These are phyloP conservation scores for Camellia lanceoleosa DNA, from an alignment of 148 eudicot genomes.

Conservation along the genomic window DNA sequence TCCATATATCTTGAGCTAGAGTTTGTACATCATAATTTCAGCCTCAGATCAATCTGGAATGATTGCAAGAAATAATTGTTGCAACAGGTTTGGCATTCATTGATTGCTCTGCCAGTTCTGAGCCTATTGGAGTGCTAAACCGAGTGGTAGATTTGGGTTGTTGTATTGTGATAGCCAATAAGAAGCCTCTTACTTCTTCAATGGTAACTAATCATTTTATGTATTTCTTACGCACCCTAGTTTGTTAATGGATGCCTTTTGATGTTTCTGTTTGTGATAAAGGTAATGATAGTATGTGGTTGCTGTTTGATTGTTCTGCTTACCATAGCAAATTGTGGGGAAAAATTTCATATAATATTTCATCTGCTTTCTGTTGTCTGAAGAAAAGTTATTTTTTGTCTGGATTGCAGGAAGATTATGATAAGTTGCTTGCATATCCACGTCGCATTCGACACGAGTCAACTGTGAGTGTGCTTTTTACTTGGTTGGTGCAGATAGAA, in stretches of 20 bases:
- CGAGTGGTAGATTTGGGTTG: slow-evolving; percentile 54
- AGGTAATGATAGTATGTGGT: background rate
- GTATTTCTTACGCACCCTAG: background rate
- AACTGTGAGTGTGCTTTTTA: slow-evolving; percentile 59
- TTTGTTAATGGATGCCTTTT: background rate
- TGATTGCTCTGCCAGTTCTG: slow-evolving; percentile 96
- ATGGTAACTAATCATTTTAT: slow-evolving; percentile 42
- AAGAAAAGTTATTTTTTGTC: slow-evolving; percentile 2
- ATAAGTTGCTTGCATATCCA: slow-evolving; percentile 55
- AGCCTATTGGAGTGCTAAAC: slow-evolving; percentile 59
- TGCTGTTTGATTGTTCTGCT: slow-evolving; percentile 7
- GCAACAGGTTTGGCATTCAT: slow-evolving; percentile 68
- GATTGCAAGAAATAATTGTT: background rate
- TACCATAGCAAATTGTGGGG: background rate
- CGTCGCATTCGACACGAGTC: slow-evolving; percentile 86
- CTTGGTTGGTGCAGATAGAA: background rate
- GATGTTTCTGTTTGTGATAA: background rate
- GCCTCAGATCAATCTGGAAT: background rate
- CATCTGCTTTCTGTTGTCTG: background rate
- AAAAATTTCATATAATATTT: background rate
- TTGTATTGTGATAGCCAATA: slow-evolving; percentile 87
- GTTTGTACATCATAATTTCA: background rate
- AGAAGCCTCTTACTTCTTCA: slow-evolving; percentile 87
- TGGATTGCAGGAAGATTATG: slow-evolving; percentile 78
- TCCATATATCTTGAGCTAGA: background rate